Base-by-base conservation (phyloP, 495 filamentous ascomycete genomes). In the Neurospora sp. region DNA sequence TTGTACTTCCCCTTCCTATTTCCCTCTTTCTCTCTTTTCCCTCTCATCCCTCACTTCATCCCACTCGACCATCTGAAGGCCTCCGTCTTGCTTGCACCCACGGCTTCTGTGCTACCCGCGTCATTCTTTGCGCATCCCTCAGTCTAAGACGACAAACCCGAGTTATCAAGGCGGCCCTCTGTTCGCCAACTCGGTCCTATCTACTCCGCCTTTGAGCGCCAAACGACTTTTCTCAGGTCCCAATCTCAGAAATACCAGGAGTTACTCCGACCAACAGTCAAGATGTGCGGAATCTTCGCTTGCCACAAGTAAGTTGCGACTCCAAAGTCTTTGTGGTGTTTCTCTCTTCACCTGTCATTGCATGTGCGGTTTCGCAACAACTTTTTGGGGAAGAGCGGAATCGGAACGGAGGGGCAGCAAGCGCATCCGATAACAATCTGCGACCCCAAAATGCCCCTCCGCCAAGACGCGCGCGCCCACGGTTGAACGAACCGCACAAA, bases 271-370 rank as follows among this genome's bases (percentile, higher is more conserved):
- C 14, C 68, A 45, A 35, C 69, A 40, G 59, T 74, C 81, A 87
- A 78, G 70, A 89, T 89, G 87, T 89, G 87, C 81, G 96, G 96
- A 81, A 98, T 99, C 78, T 97, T 98, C 81, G 94, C 94, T 77
- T 97, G 94, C 82, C 92, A 98, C 83, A 86, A 88, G 93, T 96
- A 85, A 82, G 92, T 84, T 61, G 71, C 53, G 53, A 65, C 73
- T 68, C 70, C 72, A 27, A 42, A 31, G 27, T 35, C 20, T 69
- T 47, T 74, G 44, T 71, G 41, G 31, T 71, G 27, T 39, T n/a
- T 69, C 38, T 38, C 68, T 71, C 39, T 39, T 41, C 27, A 45
- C 40, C 59, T 69, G 22, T 18, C 18, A 22, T 47, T 35, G 71
- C 71, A 40, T 68, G 68, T 45, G 59, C 37, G 40, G 47, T 74